These are phyloP conservation scores for Saccharomycopsis javanensis DNA, from an alignment of 805 yeast species.

Conservation along the genomic window DNA sequence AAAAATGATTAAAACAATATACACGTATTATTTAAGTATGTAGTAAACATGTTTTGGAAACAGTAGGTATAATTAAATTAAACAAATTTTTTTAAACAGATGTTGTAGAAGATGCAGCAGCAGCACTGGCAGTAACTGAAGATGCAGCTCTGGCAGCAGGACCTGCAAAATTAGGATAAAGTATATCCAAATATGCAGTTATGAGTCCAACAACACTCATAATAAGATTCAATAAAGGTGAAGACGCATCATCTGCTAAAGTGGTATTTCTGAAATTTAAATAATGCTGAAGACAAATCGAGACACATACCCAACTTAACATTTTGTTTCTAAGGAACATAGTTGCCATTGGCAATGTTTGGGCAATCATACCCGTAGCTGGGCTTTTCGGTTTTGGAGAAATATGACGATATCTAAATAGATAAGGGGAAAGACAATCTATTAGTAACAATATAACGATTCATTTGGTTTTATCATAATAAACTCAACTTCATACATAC, in stretches of 20 bases:
- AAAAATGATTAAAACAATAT: neutral
- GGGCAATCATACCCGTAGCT: conserved; percentile 18
- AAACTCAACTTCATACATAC: conserved; percentile 3
- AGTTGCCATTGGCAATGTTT: conserved; percentile 19
- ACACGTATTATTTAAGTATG: neutral
- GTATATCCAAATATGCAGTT: conserved; percentile 15
- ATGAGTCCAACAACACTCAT: conserved; percentile 10
- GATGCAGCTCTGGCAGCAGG: conserved; percentile 2
- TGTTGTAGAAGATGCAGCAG: conserved; percentile 1
- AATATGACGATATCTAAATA: conserved; percentile 13
- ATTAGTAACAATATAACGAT: neutral
- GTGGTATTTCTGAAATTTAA: conserved; percentile 15
- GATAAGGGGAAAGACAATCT: neutral
- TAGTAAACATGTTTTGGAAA: neutral
- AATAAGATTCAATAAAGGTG: conserved; percentile 15
- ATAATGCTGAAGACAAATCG: conserved; percentile 17
- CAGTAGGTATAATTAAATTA: neutral
- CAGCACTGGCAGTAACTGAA: neutral
- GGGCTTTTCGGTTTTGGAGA: conserved; percentile 12
- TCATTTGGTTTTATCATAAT: neutral
- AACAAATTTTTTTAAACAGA: neutral
- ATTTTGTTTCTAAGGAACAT: conserved; percentile 19
- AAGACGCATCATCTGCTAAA: conserved; percentile 16
- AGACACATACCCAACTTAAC: conserved; percentile 17
- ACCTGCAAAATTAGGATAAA: conserved; percentile 1